Base-by-base conservation (phyloP, 192 early-diverging fungal genomes). In the Coemansia sp. region DNA sequence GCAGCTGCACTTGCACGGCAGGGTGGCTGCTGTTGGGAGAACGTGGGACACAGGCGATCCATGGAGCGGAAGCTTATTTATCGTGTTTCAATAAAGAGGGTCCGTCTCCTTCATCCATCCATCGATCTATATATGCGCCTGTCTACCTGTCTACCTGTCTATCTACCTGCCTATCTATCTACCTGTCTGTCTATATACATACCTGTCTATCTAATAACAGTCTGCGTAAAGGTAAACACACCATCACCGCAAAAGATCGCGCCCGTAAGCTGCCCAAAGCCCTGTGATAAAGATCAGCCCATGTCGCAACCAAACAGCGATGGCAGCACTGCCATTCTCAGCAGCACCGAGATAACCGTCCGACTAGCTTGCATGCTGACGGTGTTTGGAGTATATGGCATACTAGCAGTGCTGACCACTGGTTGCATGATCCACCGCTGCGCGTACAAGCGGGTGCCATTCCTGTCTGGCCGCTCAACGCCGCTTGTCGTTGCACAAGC, bases 401-500 rank as follows among this genome's bases (percentile, higher is more conserved):
- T 61, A 1, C 33, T 68, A n/a, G 59, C 47, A 19, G 40, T 67
- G 4, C 27, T 58, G 29, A 78, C 69, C 1, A 68, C 62, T 2
- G 54, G 41, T 27, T 50, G 33, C 38, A 44, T 68, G n/a, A 31
- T 78, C 15, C 55, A 65, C 22, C 65, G 65, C 36, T 54, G 71
- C 23, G 6, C 34, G 23, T 50, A 57, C 55, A 37, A 13, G 55
- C 57, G 36, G 22, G 62, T 64, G 29, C 44, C 57, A 48, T 13
- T 71, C 10, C 38, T 77, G 19, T 50, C 62, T 14, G 63, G 62
- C 15, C 58, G 66, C 15, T 65, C 65, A 13, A 29, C 62, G 20
- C 59, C 66, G 15, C 59, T 78, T 9, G 57, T 72, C 9, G 31
- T 61, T 22, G 23, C 56, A 30, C 70, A 72, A 55, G 59, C 70